Conservation (phyloP, 495 filamentous ascomycete genomes). For the Aspergillus cristatus region DNA sequence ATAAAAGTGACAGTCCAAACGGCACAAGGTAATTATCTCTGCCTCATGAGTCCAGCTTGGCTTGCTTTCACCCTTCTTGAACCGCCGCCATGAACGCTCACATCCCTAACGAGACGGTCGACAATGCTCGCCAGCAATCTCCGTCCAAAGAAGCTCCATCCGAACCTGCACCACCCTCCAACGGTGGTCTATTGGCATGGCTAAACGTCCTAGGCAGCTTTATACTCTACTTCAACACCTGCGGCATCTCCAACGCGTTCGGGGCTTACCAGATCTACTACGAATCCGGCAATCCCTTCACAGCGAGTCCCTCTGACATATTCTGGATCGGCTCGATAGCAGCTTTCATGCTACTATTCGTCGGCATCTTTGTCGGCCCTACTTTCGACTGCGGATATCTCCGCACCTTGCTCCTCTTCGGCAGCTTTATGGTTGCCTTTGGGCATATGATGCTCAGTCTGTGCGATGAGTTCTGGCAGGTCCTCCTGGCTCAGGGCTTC, state of each 20-base stretch:
- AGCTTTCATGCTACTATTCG: constrained; percentile 44
- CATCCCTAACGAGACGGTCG: too few relatives aligned
- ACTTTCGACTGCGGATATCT: constrained; percentile 53
- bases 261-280: constrained; percentile 27
- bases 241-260: constrained; percentile 23
- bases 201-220: constrained; percentile 18
- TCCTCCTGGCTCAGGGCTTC: constrained; percentile 28
- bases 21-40: too few relatives aligned
- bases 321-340: constrained; percentile 45
- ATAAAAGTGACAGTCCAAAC: too few relatives aligned
- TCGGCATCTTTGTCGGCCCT: constrained; percentile 46
- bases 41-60: too few relatives aligned
- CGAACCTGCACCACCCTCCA: too few relatives aligned
- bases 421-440: constrained; percentile 22
- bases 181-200: constrained; percentile 21
- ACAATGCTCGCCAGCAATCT: too few relatives aligned
- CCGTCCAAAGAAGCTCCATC: too few relatives aligned
- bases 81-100: too few relatives aligned
- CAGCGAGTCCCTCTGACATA: constrained; percentile 34
- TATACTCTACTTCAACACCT: constrained; percentile 24
- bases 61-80: too few relatives aligned
- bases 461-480: constrained; percentile 19
- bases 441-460: constrained; percentile 38
- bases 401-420: constrained; percentile 27
- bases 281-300: constrained; percentile 4